Conservation (phyloP, 495 filamentous ascomycete genomes). For the Neurospora sp. region DNA sequence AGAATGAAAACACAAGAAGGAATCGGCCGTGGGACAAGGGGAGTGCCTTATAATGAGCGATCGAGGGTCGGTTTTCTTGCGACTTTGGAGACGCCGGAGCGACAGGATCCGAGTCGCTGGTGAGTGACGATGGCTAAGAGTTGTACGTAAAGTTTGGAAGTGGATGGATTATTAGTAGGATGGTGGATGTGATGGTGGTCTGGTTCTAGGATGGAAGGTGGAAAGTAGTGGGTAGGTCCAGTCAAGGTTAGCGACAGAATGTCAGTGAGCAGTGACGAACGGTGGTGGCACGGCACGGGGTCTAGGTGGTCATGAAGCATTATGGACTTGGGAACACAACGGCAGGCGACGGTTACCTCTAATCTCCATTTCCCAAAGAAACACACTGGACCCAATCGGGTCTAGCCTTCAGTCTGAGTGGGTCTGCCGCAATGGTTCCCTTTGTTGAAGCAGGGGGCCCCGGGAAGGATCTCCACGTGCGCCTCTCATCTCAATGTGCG, state of each 20-base stretch:
- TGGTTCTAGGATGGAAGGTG: not conserved
- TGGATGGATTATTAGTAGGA: not conserved
- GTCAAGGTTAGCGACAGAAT: not conserved
- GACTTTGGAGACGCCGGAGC: not conserved
- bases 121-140: not conserved
- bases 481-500: not conserved
- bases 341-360: not conserved
- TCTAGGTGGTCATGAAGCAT: not conserved
- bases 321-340: not conserved
- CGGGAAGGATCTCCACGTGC: not conserved
- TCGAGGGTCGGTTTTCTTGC: not conserved
- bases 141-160: not conserved
- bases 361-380: not conserved
- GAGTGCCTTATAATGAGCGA: not conserved
- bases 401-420: not conserved
- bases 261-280: not conserved
- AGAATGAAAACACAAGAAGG: constrained; percentile 1
- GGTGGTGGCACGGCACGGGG: not conserved
- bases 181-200: not conserved
- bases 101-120: not conserved
- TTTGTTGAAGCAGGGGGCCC: not conserved
- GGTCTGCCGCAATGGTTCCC: not conserved
- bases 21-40: not conserved
- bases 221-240: not conserved
- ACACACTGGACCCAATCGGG: not conserved